A percentile compares a stretch with the other conserved stretches of the same genome.
Conservation (phyloP, 176 grass and related monocot species). For the Hyparrhenia diplandra region DNA sequence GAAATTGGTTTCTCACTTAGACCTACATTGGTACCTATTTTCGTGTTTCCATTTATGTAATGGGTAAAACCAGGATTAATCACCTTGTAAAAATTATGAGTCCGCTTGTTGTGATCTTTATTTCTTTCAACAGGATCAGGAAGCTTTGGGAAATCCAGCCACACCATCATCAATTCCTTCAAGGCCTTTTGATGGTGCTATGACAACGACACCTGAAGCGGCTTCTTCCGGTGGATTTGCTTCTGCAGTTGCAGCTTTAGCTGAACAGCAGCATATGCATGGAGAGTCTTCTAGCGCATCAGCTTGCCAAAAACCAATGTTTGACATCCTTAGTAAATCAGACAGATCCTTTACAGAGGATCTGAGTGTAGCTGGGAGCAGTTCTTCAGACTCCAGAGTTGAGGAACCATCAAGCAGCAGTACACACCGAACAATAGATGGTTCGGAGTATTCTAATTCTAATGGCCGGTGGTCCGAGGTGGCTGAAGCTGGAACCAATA, state of each 20-base stretch:
- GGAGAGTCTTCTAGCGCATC: slow-evolving; percentile 31
- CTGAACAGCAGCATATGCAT: slow-evolving; percentile 64
- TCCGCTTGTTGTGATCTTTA: neutral
- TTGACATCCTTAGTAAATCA: slow-evolving; percentile 27
- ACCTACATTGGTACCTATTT: neutral
- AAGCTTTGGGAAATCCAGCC: slow-evolving; percentile 36
- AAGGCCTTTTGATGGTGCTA: slow-evolving; percentile 7
- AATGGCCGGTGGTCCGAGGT: slow-evolving; percentile 50
- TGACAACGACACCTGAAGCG: slow-evolving; percentile 18
- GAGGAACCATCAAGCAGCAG: slow-evolving; percentile 27
- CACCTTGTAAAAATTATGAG: slow-evolving; percentile 13
- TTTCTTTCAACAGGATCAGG: slow-evolving; percentile 67
- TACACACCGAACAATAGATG: slow-evolving; percentile 31
- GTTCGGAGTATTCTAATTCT: slow-evolving; percentile 46
- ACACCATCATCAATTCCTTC: slow-evolving; percentile 15
- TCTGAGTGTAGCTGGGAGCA: slow-evolving; percentile 13
- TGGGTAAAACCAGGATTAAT: neutral
- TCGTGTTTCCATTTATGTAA: neutral
- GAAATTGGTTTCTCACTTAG: neutral
- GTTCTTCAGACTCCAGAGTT: slow-evolving; percentile 21
- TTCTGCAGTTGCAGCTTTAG: slow-evolving; percentile 72
- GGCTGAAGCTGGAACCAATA: slow-evolving; percentile 43
- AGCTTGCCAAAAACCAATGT: neutral
- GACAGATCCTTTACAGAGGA: slow-evolving; percentile 28
- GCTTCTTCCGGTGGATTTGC: slow-evolving; percentile 58